phyloP scores from a whole-genome alignment of 805 yeast species.

The Candida fluviatilis region DNA sequence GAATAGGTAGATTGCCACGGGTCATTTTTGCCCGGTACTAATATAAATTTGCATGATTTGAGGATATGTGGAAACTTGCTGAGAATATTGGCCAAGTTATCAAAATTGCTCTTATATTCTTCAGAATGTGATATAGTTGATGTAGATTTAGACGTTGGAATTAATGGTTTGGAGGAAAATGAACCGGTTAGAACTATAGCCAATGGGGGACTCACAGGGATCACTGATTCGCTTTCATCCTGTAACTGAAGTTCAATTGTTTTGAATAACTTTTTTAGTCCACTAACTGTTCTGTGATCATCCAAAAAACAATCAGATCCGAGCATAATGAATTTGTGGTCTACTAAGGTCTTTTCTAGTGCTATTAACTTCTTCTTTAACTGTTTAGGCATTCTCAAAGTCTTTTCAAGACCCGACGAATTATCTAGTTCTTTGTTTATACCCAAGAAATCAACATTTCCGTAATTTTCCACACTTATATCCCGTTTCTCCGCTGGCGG shows the following conservation, averaged over 20 bases:
- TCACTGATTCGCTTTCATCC: conserved; percentile 13
- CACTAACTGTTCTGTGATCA: conserved; percentile 53
- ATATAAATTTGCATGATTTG: conserved; percentile 52
- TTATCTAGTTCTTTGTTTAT: conserved; percentile 27
- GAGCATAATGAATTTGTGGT: conserved; percentile 61
- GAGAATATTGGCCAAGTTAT: conserved; percentile 63
- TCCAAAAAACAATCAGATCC: conserved; percentile 77
- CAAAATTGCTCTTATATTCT: conserved; percentile 64
- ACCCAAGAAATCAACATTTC: conserved; percentile 68
- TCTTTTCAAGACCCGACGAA: conserved; percentile 27
- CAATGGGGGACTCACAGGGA: conserved; percentile 42
- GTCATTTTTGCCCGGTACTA: conserved; percentile 88
- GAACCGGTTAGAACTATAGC: conserved; percentile 82
- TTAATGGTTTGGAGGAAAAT: conserved; percentile 63
- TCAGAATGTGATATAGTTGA: conserved; percentile 48
- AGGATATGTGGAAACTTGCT: conserved; percentile 55
- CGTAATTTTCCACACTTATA: conserved; percentile 63
- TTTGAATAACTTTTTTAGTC: conserved; percentile 58
- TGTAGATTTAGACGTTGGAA: conserved; percentile 49
- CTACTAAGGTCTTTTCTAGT: conserved; percentile 51
- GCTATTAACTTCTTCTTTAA: conserved; percentile 51
- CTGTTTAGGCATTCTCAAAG: conserved; percentile 56
- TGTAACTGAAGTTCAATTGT: conserved; percentile 36
- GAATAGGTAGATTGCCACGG: conserved; percentile 83
- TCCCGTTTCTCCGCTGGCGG: conserved; percentile 85